Conservation (phyloP, 345 rosid genomes). For the Reutealis trisperma region DNA sequence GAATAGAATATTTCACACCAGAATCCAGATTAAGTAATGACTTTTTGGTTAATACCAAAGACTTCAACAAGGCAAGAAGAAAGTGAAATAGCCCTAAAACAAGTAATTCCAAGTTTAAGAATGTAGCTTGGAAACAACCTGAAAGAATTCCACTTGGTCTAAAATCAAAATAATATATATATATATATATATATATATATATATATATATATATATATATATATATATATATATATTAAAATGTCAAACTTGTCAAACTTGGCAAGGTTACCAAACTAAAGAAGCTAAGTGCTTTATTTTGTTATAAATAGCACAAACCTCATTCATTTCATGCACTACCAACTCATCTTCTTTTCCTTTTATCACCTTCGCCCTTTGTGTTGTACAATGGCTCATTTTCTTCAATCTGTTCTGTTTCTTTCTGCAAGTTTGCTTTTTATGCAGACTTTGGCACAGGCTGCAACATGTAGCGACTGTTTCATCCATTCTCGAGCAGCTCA, state of each 20-base stretch:
- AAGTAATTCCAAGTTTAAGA: slow-evolving; percentile 20
- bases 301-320: slow-evolving; percentile 47
- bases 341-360: slow-evolving; percentile 23
- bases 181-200: slow-evolving; percentile 18
- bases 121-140: slow-evolving; percentile 21
- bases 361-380: slow-evolving; percentile 1
- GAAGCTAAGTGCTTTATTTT: slow-evolving; percentile 8
- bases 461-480: slow-evolving; percentile 53
- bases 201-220: neutral
- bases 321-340: slow-evolving; percentile 27
- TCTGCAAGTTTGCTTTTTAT: slow-evolving; percentile 24
- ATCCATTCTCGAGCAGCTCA: slow-evolving; percentile 52
- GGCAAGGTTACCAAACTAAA: slow-evolving; percentile 24
- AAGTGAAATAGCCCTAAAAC: slow-evolving; percentile 9
- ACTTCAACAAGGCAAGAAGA: slow-evolving; percentile 16
- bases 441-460: slow-evolving; percentile 40
- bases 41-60: neutral
- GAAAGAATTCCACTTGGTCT: slow-evolving; percentile 18
- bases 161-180: neutral
- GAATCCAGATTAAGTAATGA: neutral
- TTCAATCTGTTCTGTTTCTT: slow-evolving; percentile 26
- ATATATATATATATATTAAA: slow-evolving; percentile 3
- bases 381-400: slow-evolving; percentile 41
- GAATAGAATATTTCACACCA: slow-evolving; percentile 13
- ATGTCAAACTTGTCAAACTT: slow-evolving; percentile 31